Evolutionary conservation across 208 protist genomes (phyloP).

Genomic region (Leishmania turanica): DNA sequence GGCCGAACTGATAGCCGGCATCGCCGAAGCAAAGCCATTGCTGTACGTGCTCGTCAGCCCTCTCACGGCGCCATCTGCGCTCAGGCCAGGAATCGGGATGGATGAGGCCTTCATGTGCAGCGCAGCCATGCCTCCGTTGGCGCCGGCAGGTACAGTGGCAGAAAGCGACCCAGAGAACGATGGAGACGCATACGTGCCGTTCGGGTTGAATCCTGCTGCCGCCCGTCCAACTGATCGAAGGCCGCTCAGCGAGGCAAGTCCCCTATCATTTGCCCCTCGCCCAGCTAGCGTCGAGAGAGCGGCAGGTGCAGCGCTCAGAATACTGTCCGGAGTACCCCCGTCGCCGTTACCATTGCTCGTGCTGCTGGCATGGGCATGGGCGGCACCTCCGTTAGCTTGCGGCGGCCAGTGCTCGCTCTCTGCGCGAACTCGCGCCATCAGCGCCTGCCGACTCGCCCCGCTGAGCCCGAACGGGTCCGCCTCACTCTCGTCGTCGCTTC

Average conservation of each 20-base stretch:
- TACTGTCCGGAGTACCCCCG: not conserved
- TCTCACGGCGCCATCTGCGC: not conserved
- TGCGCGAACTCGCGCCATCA: constrained; percentile 28
- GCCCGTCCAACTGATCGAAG: not conserved
- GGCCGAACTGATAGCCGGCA: not conserved
- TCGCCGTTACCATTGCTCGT: not conserved
- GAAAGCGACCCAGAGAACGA: not conserved
- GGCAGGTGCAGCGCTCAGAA: not conserved
- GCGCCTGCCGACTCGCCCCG: constrained; percentile 12
- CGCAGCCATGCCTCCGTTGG: constrained; percentile 3
- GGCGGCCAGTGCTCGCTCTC: constrained; percentile 22
- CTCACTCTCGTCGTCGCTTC: constrained; percentile 5
- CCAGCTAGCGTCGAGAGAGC: not conserved
- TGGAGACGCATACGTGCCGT: not conserved
- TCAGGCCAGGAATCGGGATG: not conserved
- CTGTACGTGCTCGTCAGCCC: not conserved
- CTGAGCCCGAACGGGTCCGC: constrained; percentile 19
- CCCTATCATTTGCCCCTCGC: not conserved
- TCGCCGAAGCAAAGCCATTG: constrained; percentile 1
- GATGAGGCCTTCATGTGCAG: constrained; percentile 3
- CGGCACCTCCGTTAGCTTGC: not conserved
- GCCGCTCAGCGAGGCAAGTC: not conserved
- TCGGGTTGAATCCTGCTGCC: not conserved
- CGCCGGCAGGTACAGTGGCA: constrained; percentile 3
- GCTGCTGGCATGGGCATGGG: not conserved